These are phyloP conservation scores for Phytophthora palmivora DNA, from an alignment of 352 stramenopile species.

Conservation along the genomic window DNA sequence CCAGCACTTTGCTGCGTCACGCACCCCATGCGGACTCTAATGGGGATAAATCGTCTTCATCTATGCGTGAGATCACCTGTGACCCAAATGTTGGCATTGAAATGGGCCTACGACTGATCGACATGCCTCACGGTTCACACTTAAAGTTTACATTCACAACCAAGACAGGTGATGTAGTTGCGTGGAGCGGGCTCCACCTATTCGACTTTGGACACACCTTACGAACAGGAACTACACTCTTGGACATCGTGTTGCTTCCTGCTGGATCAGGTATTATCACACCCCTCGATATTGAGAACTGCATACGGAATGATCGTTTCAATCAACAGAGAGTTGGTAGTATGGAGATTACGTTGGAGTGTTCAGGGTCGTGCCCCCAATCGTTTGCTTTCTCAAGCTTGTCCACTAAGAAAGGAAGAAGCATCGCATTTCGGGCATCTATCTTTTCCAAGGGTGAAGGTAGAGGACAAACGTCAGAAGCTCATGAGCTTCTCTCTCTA, in stretches of 20 bases:
- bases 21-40: no score
- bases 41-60: no score
- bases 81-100: conserved; percentile 37
- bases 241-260: conserved; percentile 55
- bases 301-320: conserved; percentile 40
- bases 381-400: conserved; percentile 73
- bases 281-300: conserved; percentile 81
- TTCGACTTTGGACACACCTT: conserved; percentile 87
- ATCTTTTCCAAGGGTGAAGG: conserved; percentile 60
- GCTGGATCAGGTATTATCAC: conserved; percentile 44
- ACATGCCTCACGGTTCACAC: conserved; percentile 83
- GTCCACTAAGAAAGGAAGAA: conserved; percentile 45
- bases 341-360: conserved; percentile 58
- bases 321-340: conserved; percentile 47
- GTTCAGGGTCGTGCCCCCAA: conserved; percentile 43
- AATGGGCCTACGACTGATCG: conserved; percentile 53
- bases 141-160: conserved; percentile 63
- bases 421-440: conserved; percentile 69
- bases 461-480: conserved; percentile 7
- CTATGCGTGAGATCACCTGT: conserved; percentile 26
- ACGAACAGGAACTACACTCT: conserved; percentile 47
- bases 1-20: no score
- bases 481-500: conserved; percentile 22
- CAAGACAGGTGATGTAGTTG: conserved; percentile 46
- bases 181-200: conserved; percentile 77